Percentiles rank a stretch among this genome's conserved stretches.
These are phyloP conservation scores for Kodamaea kakaduensis DNA, from an alignment of 805 yeast species.

Conservation along the genomic window DNA sequence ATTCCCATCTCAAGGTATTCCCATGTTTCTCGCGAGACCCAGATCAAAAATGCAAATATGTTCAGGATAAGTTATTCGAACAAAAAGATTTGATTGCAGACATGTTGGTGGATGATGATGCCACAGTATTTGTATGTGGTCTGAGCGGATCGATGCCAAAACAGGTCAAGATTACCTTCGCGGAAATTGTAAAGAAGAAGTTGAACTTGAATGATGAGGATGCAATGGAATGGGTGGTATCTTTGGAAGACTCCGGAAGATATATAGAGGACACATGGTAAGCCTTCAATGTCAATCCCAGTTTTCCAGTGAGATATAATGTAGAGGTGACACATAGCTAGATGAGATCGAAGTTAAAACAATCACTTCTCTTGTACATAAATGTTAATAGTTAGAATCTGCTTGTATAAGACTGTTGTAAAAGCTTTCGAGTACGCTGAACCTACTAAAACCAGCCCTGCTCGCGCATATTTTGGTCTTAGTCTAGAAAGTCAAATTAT, in stretches of 20 bases:
- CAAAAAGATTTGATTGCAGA: constrained; percentile 48
- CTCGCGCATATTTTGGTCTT: too few species aligned
- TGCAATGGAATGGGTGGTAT: constrained; percentile 49
- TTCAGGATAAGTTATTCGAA: constrained; percentile 66
- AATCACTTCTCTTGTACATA: too few species aligned
- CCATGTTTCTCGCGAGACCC: constrained; percentile 48
- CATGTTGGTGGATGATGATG: constrained; percentile 51
- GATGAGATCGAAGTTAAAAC: too few species aligned
- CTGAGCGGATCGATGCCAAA: constrained; percentile 93
- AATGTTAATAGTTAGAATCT: too few species aligned
- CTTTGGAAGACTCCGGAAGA: constrained; percentile 59
- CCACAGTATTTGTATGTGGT: constrained; percentile 80
- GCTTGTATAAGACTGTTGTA: too few species aligned
- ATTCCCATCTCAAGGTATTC: constrained; percentile 32
- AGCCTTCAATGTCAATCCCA: too few species aligned
- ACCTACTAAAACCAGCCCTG: too few species aligned
- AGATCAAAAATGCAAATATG: constrained; percentile 50
- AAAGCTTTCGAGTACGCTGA: too few species aligned
- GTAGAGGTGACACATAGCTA: too few species aligned
- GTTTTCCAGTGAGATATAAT: too few species aligned
- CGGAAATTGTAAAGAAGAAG: constrained; percentile 51
- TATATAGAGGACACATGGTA: constrained; percentile 94
- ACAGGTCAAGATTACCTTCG: constrained; percentile 77
- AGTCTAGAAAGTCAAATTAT: too few species aligned
- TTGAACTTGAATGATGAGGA: constrained; percentile 38